Base-by-base conservation (phyloP, 2,329 filamentous ascomycete genomes). In the Camillea tinctor region DNA sequence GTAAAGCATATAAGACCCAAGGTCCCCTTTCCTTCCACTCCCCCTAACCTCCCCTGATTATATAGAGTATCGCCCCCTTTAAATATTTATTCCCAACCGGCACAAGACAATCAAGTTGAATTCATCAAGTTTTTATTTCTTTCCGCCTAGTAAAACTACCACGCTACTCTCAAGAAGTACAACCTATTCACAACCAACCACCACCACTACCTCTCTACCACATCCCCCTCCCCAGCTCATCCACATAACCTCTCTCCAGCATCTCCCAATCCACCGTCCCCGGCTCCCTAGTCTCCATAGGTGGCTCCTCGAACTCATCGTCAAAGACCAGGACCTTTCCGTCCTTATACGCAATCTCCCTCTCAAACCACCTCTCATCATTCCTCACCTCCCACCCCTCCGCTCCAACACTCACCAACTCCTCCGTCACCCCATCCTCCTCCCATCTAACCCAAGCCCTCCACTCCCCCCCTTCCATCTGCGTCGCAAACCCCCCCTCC, bases 231-330 rank as follows among this genome's bases (percentile, higher is more conserved):
- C 36, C 36, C 17, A 15, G 11, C 11, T 2, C 6, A 44, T 44
- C 36, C 36, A n/a, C 36, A 44, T 44, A 44, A 1, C 36, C 36
- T 15, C 11, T 44, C n/a, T 44, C 53, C 56, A 66, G 26, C 19
- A 54, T 58, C 23, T 59, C 54, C 50, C 54, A 60, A 19, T 62
- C 60, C 9, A 66, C 60, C 13, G 23, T 55, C n/a, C 62, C 64
- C 3, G 64, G 60, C 52, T 24, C 36, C 36, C 61, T 50, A 30
- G 60, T 56, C 44, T 60, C 48, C 64, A 66, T 64, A 4, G 22
- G 55, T 2, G 64, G 64, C 44, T 56, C 57, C 24, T 50, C 40
- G 53, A 61, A 66, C 13, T 48, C 26, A n/a, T 60, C 36, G 55
- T 66, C 64, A 15, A 61, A 62, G 36, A 60, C 56, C 17, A 66